Evolutionary conservation across 305 asterid species (phyloP).

Genomic region (Lippia alba): DNA sequence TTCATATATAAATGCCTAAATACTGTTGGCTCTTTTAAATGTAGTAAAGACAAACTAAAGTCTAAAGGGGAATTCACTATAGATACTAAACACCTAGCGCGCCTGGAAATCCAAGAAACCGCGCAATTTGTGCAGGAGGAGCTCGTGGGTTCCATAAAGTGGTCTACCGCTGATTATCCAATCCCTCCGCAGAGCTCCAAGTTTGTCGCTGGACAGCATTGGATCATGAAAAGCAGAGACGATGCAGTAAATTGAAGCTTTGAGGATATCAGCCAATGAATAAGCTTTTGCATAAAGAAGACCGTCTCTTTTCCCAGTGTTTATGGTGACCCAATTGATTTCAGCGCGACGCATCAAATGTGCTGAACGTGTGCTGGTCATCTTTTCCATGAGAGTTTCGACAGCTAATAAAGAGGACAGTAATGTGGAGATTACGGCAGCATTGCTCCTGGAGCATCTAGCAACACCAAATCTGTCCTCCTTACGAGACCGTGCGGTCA

Average conservation of each 20-base stretch:
- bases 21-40: no score
- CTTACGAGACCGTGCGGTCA: slow-evolving; percentile 80
- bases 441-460: slow-evolving; percentile 85
- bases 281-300: slow-evolving; percentile 57
- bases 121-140: slow-evolving; percentile 74
- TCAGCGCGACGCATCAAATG: slow-evolving; percentile 75
- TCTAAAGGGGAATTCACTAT: no score
- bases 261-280: slow-evolving; percentile 79
- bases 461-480: slow-evolving; percentile 94
- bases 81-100: slow-evolving; percentile 60
- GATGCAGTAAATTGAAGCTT: slow-evolving; percentile 72
- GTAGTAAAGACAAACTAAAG: no score
- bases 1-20: no score
- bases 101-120: slow-evolving; percentile 80
- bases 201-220: slow-evolving; percentile 68
- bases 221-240: slow-evolving; percentile 75
- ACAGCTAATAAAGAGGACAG: slow-evolving; percentile 79
- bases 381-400: slow-evolving; percentile 88
- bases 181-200: slow-evolving; percentile 75
- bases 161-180: slow-evolving; percentile 82
- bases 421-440: slow-evolving; percentile 71
- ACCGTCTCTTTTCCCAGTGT: slow-evolving; percentile 71
- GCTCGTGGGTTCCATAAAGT: slow-evolving; percentile 73
- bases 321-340: slow-evolving; percentile 85
- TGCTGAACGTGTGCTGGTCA: slow-evolving; percentile 68